phyloP scores from a whole-genome alignment of 768 basidiomycete species.

The Boletus pseudo-olivaceus region DNA sequence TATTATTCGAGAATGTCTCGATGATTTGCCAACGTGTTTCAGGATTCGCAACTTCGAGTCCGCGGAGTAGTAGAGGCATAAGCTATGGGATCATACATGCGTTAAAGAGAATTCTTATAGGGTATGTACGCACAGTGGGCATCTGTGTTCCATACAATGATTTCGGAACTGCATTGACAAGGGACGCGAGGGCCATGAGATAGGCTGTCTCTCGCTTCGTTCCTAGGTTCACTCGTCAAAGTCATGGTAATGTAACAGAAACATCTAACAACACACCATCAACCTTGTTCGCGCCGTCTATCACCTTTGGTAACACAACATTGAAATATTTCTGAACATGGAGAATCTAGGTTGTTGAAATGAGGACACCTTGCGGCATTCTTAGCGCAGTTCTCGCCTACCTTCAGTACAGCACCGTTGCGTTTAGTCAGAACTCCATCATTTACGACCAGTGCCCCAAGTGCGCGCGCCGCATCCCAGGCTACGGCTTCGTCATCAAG shows the following conservation, averaged over 20 bases:
- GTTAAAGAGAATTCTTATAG: background rate
- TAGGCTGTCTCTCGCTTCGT: conserved; percentile 57
- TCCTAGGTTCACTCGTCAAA: conserved; percentile 34
- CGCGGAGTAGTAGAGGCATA: conserved; percentile 82
- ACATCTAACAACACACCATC: conserved; percentile 40
- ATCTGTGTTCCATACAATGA: conserved; percentile 69
- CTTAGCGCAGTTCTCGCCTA: conserved; percentile 28
- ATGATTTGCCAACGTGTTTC: conserved; percentile 78
- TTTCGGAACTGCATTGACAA: conserved; percentile 79
- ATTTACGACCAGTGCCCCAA: conserved; percentile 62
- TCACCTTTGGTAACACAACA: conserved; percentile 67
- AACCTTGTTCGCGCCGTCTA: conserved; percentile 57
- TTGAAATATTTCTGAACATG: conserved; percentile 76
- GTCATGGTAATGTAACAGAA: background rate
- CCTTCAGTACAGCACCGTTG: conserved; percentile 77
- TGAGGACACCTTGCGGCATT: background rate
- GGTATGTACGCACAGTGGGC: conserved; percentile 41
- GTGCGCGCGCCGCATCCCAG: conserved; percentile 69
- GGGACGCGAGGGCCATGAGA: conserved; percentile 77
- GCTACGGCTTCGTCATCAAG: conserved; percentile 64
- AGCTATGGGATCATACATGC: conserved; percentile 48
- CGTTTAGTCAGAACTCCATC: conserved; percentile 70
- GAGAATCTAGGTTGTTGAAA: conserved; percentile 47
- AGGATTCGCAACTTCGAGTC: conserved; percentile 72
- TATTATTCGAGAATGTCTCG: conserved; percentile 68